Evolutionary conservation across 352 stramenopile genomes (phyloP).

Genomic region (Ophiocytium majus): DNA sequence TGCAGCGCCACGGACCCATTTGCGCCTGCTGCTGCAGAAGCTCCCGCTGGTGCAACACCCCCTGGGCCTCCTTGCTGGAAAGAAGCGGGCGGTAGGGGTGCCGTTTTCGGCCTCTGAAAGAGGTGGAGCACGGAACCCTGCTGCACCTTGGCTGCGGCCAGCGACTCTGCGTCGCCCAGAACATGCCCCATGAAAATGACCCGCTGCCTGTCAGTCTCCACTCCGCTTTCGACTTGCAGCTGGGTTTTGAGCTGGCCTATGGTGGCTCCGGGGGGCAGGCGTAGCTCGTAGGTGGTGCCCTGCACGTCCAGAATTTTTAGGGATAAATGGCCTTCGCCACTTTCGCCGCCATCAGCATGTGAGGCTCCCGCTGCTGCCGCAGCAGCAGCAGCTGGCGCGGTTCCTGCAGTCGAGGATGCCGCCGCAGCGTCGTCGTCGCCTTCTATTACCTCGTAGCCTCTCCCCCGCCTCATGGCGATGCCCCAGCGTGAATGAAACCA

Average conservation of each 20-base stretch:
- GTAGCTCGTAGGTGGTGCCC: conserved; percentile 8
- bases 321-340: neutral
- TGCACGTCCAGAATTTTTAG: neutral
- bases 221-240: neutral
- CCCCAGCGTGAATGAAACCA: no score
- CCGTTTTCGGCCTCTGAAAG: conserved; percentile 22
- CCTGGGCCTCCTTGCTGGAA: no score
- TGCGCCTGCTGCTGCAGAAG: neutral
- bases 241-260: neutral
- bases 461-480: no score
- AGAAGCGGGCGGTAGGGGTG: neutral
- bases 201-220: neutral
- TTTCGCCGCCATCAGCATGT: neutral
- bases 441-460: neutral
- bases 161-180: neutral
- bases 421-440: neutral
- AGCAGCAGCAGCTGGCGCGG: neutral
- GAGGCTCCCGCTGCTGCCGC: neutral
- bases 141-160: neutral
- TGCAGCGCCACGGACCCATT: no score
- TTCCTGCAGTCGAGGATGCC: neutral
- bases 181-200: conserved; percentile 17
- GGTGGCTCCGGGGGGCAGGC: neutral
- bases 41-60: no score
- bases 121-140: conserved; percentile 17